Conservation (phyloP, 768 basidiomycete species). For the Pulveroboletus ravenelii region DNA sequence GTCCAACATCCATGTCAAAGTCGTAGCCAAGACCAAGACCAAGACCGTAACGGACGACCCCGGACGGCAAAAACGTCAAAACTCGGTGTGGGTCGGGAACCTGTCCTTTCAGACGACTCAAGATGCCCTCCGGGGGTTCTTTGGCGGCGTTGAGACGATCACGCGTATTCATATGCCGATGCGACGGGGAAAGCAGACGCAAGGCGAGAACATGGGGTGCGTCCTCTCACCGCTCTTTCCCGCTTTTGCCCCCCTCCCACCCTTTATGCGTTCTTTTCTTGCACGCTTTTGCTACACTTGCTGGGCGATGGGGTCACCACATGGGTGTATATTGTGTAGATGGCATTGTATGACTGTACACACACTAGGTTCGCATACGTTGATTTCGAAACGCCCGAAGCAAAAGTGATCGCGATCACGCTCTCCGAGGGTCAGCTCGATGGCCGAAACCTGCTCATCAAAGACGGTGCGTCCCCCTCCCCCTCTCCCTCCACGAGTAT, state of each 20-base stretch:
- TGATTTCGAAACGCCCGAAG: conserved; percentile 79
- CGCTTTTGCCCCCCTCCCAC: too few relatives aligned
- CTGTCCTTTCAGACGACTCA: conserved; percentile 83
- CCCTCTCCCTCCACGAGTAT: not conserved
- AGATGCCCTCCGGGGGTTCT: conserved; percentile 66
- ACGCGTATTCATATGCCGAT: conserved; percentile 85
- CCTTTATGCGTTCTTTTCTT: too few relatives aligned
- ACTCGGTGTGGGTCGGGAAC: conserved; percentile 97
- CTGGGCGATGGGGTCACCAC: not conserved
- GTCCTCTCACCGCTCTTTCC: conserved; percentile 25
- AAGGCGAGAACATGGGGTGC: conserved; percentile 76
- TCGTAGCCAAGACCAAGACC: not conserved
- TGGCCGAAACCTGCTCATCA: conserved; percentile 87
- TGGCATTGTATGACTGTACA: conserved; percentile 4
- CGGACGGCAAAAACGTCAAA: conserved; percentile 52
- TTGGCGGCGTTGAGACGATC: conserved; percentile 66
- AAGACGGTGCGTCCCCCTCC: conserved; percentile 60
- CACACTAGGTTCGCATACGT: conserved; percentile 86
- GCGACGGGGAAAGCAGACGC: conserved; percentile 51
- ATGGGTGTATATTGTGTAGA: not conserved
- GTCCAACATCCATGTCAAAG: not conserved
- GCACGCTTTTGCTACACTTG: not conserved
- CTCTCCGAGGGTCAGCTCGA: conserved; percentile 79
- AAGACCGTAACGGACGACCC: conserved; percentile 7
- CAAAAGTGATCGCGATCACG: conserved; percentile 68